Base-by-base conservation (phyloP, 148 eudicot genomes). In the Pharnaceum exiguum region DNA sequence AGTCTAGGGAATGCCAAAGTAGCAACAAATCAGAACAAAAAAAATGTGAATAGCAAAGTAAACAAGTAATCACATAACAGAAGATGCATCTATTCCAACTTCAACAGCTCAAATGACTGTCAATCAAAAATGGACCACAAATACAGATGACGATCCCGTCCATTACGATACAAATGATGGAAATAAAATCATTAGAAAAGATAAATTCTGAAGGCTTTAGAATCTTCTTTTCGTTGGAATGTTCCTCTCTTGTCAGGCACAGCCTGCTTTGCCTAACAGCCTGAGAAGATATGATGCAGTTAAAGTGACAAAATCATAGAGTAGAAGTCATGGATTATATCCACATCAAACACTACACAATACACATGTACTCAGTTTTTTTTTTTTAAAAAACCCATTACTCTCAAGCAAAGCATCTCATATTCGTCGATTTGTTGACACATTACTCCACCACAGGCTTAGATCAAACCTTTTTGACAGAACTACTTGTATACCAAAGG, bases 1-100 rank as follows among this genome's bases (percentile, higher is more conserved):
- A 50, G 44, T 58, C 88, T 82, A 69, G 11, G 57, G 46, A 12
- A 38, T 10, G 29, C 30, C 18, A 46, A 46, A 46, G 3, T 21
- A 46, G 16, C 11, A 7, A 45, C 48, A 45, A 16, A 8, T 10
- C 17, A 45, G 8, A 45, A 10, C 7, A 7, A n/a, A n/a, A n/a
- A n/a, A n/a, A n/a, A n/a, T n/a, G n/a, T n/a, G n/a, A n/a, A n/a
- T n/a, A n/a, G n/a, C n/a, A n/a, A n/a, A n/a, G n/a, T n/a, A n/a
- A n/a, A n/a, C n/a, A n/a, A n/a, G n/a, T n/a, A n/a, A n/a, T n/a
- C n/a, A n/a, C n/a, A n/a, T n/a, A n/a, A n/a, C n/a, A n/a, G n/a
- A n/a, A n/a, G n/a, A n/a, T n/a, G n/a, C n/a, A n/a, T n/a, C n/a
- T n/a, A n/a, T n/a, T n/a, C n/a, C n/a, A n/a, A n/a, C n/a, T n/a